Evolutionary conservation across 257 asterid species (phyloP), one percentile per base, ranked within the genome.

Genomic region (Haberlea rhodopensis): DNA sequence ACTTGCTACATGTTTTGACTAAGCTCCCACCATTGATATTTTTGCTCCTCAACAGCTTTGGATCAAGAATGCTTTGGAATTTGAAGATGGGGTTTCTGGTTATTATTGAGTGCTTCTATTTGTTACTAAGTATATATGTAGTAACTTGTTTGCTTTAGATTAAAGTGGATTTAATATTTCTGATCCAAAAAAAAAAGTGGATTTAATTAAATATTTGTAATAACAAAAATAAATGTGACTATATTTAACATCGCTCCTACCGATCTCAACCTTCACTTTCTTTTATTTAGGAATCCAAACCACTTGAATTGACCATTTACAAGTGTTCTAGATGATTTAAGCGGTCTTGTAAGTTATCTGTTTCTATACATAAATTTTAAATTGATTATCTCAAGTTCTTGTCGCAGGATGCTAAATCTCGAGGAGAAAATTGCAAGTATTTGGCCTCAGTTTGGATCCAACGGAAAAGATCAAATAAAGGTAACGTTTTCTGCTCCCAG

Each of bases 361-460:
- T 37, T 56, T 60, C 52, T 53, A 34, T 51, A 43, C 23, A 29
- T 53, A 46, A 63, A 62, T 65, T 54, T 53, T 29, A 29, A 52
- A 32, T 69, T 73, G 53, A 76, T 61, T 54, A 63, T 62, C 31
- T 62, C 62, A 54, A 24, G 46, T 71, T 66, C 62, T 61, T 79
- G 59, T 67, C 19, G 48, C 92, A 92, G 99, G 90, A 85, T 74
- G 76, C 86, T 92, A 84, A 85, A 74, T 75, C 87, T 89, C 37
- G 94, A 84, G 48, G 97, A 92, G 55, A 81, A 77, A 68, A 85
- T 87, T 69, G 81, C 75, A 74, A 76, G 72, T 66, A 78, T 89
- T 53, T 92, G 99, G 99, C 95, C 95, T 48, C 95, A 74, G 43
- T 92, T 92, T 80, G 89, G 86, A 74, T 72, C 81, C 70, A 85